Conservation (phyloP, 2,329 filamentous ascomycete species). For the Hypomyces rosellus region DNA sequence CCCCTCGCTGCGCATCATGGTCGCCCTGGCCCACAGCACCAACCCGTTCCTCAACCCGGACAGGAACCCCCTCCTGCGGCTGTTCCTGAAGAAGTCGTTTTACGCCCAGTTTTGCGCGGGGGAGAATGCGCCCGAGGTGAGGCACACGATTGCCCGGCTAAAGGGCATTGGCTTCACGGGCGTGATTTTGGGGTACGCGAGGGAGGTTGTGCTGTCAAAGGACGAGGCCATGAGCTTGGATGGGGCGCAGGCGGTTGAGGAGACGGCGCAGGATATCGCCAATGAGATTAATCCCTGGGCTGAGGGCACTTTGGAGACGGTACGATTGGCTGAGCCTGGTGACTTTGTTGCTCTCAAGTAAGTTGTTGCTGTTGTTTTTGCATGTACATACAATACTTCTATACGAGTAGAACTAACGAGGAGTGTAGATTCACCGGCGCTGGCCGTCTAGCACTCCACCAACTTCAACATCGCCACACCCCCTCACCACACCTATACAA, state of each 20-base stretch:
- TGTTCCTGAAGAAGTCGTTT: conserved; percentile 71
- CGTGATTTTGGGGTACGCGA: conserved; percentile 78
- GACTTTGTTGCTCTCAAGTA: conserved; percentile 63
- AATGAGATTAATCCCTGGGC: conserved; percentile 66
- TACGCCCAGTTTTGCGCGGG: conserved; percentile 91
- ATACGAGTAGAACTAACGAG: neutral
- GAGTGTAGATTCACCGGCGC: conserved; percentile 66
- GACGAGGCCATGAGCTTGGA: conserved; percentile 41
- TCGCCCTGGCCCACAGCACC: conserved; percentile 61
- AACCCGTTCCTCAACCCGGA: conserved; percentile 66
- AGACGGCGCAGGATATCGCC: conserved; percentile 42
- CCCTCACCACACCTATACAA: conserved; percentile 59
- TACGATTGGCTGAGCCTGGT: conserved; percentile 56
- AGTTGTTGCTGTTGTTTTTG: conserved; percentile 16
- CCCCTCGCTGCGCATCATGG: conserved; percentile 64
- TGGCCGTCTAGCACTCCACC: conserved; percentile 63
- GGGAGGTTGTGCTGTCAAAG: conserved; percentile 67
- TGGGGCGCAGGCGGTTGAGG: conserved; percentile 38
- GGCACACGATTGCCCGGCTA: conserved; percentile 55
- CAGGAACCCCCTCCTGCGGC: conserved; percentile 63
- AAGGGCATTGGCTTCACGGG: conserved; percentile 74
- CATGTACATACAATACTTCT: neutral
- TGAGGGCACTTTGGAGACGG: conserved; percentile 66
- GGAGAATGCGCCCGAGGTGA: conserved; percentile 63
- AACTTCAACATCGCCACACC: conserved; percentile 55